Evolutionary conservation across 768 basidiomycete species (phyloP), one percentile per base, ranked within the genome.

Genomic region (Lactarius deliciosus): DNA sequence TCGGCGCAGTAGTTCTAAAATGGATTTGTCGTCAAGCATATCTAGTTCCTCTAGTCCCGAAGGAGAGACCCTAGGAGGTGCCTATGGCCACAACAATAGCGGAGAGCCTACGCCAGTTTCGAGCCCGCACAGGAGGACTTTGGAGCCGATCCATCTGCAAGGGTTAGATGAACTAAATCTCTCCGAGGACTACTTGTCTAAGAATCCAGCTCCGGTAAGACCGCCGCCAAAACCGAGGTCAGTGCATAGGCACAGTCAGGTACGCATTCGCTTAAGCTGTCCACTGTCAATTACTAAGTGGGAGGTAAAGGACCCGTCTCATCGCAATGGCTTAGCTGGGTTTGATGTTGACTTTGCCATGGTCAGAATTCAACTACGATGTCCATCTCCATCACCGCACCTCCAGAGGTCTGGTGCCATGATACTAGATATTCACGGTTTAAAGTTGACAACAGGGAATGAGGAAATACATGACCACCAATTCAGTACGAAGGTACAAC

Each of bases 331-430:
- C 36, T 57, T 38, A n/a, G 18, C 60, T 13, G 61, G 72, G 57
- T 53, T 84, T 3, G 72, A 73, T 1, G 70, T 90, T 47, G 75
- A 74, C 22, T 79, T 87, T 38, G 76, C 84, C 16, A 78, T 88
- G 76, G 72, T 94, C 55, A 86, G 94, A 22, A 55, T 89, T 25
- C 84, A 94, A 73, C 73, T 89, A 58, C 85, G 90, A 57, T 87
- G 85, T 72, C 86, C 88, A 6, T 80, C 91, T 36, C 86, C 87
- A 5, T 73, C 78, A 22, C 74, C 74, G 1, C 75, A 70, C 30
- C 45, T 73, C 8, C 80, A 79, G 20, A 84, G 90, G 30, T 92
- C 92, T 54, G 92, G 94, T 5, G 83, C 85, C 30, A 67, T 92
- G 5, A 76, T 90, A 18, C 32, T 91, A 40, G 90, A 92, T 71